phyloP scores from a whole-genome alignment of 1,284 basidiomycete species.

The Erythrobasidium hasegawianum region DNA sequence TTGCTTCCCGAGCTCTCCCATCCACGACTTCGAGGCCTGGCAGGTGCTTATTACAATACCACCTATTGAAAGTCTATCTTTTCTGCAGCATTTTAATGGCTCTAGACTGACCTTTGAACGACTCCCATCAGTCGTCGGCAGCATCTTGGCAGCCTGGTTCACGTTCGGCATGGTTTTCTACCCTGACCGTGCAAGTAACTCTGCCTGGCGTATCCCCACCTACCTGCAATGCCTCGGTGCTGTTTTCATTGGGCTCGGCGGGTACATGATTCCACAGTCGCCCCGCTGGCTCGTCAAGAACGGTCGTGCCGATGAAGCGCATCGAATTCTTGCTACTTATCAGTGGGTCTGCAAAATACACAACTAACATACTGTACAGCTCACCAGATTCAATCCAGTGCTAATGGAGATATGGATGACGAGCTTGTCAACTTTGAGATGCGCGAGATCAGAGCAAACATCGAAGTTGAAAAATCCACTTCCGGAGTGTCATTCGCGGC shows the following conservation, averaged over 20 bases:
- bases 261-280: background rate
- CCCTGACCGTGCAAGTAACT: background rate
- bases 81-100: too few relatives aligned
- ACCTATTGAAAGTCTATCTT: too few relatives aligned
- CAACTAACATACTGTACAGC: too few relatives aligned
- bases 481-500: slow-evolving; percentile 41
- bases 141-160: slow-evolving; percentile 11
- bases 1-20: slow-evolving; percentile 18
- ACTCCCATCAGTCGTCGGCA: too few relatives aligned
- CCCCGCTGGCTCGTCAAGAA: slow-evolving; percentile 79
- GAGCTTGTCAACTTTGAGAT: slow-evolving; percentile 42
- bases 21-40: slow-evolving; percentile 9
- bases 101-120: too few relatives aligned
- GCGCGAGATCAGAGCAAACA: slow-evolving; percentile 48
- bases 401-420: slow-evolving; percentile 41
- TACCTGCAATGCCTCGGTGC: slow-evolving; percentile 11
- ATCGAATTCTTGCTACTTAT: slow-evolving; percentile 52
- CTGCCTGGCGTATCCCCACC: slow-evolving; percentile 7
- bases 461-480: slow-evolving; percentile 38
- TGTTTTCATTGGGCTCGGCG: background rate
- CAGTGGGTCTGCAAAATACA: background rate
- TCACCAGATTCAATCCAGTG: slow-evolving; percentile 24
- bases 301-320: slow-evolving; percentile 62
- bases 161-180: slow-evolving; percentile 24
- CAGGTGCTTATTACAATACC: slow-evolving; percentile 4